Evolutionary conservation across 352 stramenopile genomes (phyloP).

Genomic region (Phytophthora constricta): DNA sequence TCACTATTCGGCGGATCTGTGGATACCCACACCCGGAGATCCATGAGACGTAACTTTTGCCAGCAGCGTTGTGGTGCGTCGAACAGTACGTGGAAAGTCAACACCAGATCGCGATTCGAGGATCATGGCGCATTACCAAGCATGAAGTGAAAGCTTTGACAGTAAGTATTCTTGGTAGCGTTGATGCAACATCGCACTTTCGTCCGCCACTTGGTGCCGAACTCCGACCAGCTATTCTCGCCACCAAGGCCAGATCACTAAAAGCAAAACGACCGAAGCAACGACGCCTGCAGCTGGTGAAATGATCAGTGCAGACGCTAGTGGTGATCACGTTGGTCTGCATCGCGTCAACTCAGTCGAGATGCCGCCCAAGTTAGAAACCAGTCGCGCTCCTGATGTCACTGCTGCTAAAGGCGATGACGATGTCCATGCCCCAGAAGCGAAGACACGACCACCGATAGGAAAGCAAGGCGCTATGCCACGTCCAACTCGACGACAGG

Average conservation of each 20-base stretch:
- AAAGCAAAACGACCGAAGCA: slow-evolving; percentile 2
- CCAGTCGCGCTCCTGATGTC: slow-evolving; percentile 22
- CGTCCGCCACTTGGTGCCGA: no score
- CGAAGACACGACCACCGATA: background rate
- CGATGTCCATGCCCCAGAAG: slow-evolving; percentile 1
- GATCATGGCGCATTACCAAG: no score
- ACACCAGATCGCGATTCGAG: no score
- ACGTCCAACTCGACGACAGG: slow-evolving; percentile 20
- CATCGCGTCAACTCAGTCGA: slow-evolving; percentile 26
- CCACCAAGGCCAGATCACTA: slow-evolving; percentile 5
- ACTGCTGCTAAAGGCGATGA: background rate
- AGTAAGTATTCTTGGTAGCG: background rate
- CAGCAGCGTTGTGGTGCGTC: background rate
- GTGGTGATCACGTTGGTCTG: slow-evolving; percentile 13
- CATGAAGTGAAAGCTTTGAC: no score
- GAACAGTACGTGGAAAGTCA: no score
- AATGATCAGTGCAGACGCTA: slow-evolving; percentile 11
- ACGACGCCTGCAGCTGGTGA: background rate
- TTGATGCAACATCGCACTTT: no score
- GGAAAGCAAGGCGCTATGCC: background rate
- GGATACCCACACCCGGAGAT: slow-evolving; percentile 37
- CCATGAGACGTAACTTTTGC: slow-evolving; percentile 4
- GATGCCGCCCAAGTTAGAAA: slow-evolving; percentile 20
- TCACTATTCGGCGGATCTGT: slow-evolving; percentile 38
- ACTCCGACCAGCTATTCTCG: no score